Conservation (phyloP, 768 basidiomycete species). For the Lentinula sp. region DNA sequence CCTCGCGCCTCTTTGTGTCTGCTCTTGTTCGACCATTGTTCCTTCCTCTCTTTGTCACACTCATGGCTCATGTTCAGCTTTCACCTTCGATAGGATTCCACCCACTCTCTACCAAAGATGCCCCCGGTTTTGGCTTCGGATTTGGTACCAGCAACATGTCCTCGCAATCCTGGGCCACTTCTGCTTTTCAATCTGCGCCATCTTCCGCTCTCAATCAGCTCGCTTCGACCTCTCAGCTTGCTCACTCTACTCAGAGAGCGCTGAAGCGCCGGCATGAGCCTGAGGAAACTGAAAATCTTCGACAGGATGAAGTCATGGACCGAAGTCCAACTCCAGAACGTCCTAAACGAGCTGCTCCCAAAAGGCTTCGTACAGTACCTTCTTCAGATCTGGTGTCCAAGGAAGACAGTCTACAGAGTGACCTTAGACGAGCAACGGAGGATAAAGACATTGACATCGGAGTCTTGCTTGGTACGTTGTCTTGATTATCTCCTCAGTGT, state of each 20-base stretch:
- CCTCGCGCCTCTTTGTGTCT: neutral
- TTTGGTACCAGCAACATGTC: slow-evolving; percentile 39
- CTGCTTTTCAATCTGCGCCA: slow-evolving; percentile 30
- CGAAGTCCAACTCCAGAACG: slow-evolving; percentile 81
- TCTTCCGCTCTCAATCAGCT: slow-evolving; percentile 46
- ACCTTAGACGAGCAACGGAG: slow-evolving; percentile 36
- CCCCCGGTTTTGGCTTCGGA: slow-evolving; percentile 72
- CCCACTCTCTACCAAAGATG: slow-evolving; percentile 49
- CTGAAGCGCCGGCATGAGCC: slow-evolving; percentile 63
- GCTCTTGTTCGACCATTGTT: neutral
- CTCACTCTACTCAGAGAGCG: slow-evolving; percentile 32
- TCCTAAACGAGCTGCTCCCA: slow-evolving; percentile 61
- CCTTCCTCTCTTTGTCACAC: neutral
- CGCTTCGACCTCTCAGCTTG: slow-evolving; percentile 33
- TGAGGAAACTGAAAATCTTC: slow-evolving; percentile 50
- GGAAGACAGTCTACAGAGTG: slow-evolving; percentile 39
- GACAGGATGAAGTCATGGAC: slow-evolving; percentile 72
- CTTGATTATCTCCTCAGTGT: neutral
- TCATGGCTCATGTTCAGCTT: slow-evolving; percentile 64
- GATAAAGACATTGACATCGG: slow-evolving; percentile 74
- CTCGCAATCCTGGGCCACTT: slow-evolving; percentile 29
- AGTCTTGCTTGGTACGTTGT: slow-evolving; percentile 63
- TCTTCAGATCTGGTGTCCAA: slow-evolving; percentile 24
- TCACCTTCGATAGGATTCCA: slow-evolving; percentile 62
- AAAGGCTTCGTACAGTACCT: slow-evolving; percentile 50